Conservation (phyloP, 2,329 filamentous ascomycete genomes). For the Chrysoporthe austroafricana region DNA sequence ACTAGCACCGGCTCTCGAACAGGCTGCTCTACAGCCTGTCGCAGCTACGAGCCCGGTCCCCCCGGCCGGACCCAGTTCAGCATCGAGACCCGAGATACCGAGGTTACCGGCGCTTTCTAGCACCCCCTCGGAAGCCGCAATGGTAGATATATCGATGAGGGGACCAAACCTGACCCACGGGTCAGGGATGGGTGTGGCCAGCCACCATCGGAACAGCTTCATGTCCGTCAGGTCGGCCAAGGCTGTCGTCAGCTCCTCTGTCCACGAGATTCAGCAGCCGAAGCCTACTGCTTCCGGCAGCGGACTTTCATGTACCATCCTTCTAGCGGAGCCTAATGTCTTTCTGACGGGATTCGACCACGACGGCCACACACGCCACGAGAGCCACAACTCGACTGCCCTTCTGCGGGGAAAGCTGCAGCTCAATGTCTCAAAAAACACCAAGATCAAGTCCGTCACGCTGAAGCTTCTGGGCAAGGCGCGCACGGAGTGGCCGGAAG, state of each 20-base stretch:
- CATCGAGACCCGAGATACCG: not conserved
- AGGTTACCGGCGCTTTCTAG: not conserved
- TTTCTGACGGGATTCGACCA: conserved; percentile 82
- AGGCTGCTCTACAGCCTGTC: conserved; percentile 7
- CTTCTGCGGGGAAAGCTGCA: conserved; percentile 85
- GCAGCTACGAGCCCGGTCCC: not conserved
- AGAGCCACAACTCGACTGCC: conserved; percentile 69
- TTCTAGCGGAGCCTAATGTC: conserved; percentile 78
- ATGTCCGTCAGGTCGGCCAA: conserved; percentile 57
- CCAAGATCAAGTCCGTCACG: conserved; percentile 90
- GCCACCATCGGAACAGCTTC: conserved; percentile 51
- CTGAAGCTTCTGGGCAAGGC: conserved; percentile 85
- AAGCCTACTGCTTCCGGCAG: conserved; percentile 81
- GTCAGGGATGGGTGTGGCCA: conserved; percentile 12
- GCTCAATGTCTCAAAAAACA: conserved; percentile 81
- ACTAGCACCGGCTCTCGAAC: not conserved
- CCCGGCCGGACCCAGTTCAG: not conserved
- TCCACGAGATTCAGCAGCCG: conserved; percentile 53
- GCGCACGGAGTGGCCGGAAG: conserved; percentile 94
- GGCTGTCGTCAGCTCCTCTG: conserved; percentile 52
- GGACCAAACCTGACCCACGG: conserved; percentile 15
- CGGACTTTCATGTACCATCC: conserved; percentile 73
- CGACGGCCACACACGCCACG: conserved; percentile 57
- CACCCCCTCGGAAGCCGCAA: conserved; percentile 6
- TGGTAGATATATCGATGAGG: conserved; percentile 22